Evolutionary conservation across 2,329 filamentous ascomycete species (phyloP).

Genomic region (Aphanocladium album): DNA sequence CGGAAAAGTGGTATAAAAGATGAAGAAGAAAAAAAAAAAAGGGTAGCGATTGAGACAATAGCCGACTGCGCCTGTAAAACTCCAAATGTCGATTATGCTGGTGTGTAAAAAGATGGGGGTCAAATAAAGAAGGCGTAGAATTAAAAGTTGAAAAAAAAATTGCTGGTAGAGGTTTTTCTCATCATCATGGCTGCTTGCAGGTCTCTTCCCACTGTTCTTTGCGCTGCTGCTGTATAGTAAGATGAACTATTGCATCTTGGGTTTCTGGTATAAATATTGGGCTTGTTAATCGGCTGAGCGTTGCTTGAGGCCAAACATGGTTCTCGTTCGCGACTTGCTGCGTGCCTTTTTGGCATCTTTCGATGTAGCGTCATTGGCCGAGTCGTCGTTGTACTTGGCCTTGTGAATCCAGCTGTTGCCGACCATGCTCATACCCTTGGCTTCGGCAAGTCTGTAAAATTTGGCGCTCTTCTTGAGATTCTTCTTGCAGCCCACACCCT

Average conservation of each 20-base stretch:
- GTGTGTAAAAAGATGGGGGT: not conserved
- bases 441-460: slow-evolving; percentile 85
- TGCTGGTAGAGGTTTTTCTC: not conserved
- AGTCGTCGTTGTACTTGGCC: slow-evolving; percentile 76
- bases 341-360: slow-evolving; percentile 59
- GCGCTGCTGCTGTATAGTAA: not conserved
- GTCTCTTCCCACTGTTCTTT: not conserved
- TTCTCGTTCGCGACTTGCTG: slow-evolving; percentile 71
- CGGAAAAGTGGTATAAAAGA: slow-evolving; percentile 5
- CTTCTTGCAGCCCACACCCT: slow-evolving; percentile 92
- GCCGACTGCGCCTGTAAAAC: slow-evolving; percentile 2
- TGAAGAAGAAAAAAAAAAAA: not conserved
- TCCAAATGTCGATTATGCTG: slow-evolving; percentile 3
- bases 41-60: slow-evolving; percentile 6
- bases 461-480: slow-evolving; percentile 90
- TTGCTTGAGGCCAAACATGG: slow-evolving; percentile 57
- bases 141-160: not conserved
- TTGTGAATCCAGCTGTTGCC: slow-evolving; percentile 99
- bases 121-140: not conserved
- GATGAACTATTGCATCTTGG: not conserved
- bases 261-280: slow-evolving; percentile 18
- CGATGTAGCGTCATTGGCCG: slow-evolving; percentile 35
- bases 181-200: not conserved
- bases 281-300: slow-evolving; percentile 18
- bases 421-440: slow-evolving; percentile 94